These are phyloP conservation scores for Cenchrus fungigraminus DNA, from an alignment of 176 grass and related monocot species.

Conservation along the genomic window DNA sequence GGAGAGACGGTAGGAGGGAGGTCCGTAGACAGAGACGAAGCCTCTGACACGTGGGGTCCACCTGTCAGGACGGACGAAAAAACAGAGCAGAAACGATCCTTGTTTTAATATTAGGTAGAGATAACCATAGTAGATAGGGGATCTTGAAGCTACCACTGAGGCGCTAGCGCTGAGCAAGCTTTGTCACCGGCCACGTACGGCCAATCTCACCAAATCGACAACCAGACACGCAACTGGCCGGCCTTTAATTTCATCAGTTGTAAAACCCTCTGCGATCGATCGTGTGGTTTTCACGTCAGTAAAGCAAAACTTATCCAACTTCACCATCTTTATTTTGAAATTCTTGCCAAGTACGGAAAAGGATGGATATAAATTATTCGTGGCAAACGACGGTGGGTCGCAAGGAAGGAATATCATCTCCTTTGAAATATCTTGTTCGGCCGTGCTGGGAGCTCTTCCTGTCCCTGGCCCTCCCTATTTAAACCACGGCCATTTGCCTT, in stretches of 20 bases:
- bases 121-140: too few relatives aligned
- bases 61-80: too few relatives aligned
- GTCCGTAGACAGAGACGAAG: too few relatives aligned
- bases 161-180: not conserved
- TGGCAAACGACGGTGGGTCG: not conserved
- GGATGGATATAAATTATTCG: not conserved
- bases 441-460: too few relatives aligned
- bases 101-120: too few relatives aligned
- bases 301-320: not conserved
- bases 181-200: not conserved
- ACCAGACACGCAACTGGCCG: not conserved
- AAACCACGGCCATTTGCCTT: not conserved
- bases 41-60: too few relatives aligned
- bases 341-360: not conserved
- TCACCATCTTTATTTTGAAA: not conserved
- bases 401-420: not conserved
- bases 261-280: not conserved
- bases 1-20: too few relatives aligned
- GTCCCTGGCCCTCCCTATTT: slow-evolving; percentile 2
- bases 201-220: not conserved
- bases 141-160: too few relatives aligned
- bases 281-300: slow-evolving; percentile 24
- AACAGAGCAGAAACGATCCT: too few relatives aligned
- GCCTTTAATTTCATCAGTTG: not conserved
- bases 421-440: not conserved